A percentile compares a stretch with the other conserved stretches of the same genome.
Conservation (phyloP, 192 early-diverging fungal species). For the Backusella australiensis region DNA sequence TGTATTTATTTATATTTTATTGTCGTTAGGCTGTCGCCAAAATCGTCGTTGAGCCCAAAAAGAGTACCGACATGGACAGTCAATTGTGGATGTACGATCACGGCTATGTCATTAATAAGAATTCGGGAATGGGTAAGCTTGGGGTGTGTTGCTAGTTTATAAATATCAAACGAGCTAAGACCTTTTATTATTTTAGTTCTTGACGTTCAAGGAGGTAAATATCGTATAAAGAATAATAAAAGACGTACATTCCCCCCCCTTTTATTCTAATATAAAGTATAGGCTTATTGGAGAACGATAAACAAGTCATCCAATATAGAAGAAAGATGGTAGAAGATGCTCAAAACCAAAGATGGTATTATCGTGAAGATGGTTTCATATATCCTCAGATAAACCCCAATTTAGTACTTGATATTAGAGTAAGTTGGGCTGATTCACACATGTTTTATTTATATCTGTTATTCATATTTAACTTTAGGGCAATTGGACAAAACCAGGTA, state of each 20-base stretch:
- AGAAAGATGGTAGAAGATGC: slow-evolving; percentile 30
- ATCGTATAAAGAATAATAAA: neutral
- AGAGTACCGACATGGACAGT: slow-evolving; percentile 18
- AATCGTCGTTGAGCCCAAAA: slow-evolving; percentile 26
- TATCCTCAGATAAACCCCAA: slow-evolving; percentile 32
- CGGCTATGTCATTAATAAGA: slow-evolving; percentile 36
- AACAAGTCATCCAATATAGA: slow-evolving; percentile 33
- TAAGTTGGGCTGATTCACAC: neutral
- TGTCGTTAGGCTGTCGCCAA: slow-evolving; percentile 18
- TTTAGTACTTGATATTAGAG: slow-evolving; percentile 36
- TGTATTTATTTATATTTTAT: neutral
- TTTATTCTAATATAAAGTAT: neutral
- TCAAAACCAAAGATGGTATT: slow-evolving; percentile 36
- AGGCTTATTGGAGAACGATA: slow-evolving; percentile 23
- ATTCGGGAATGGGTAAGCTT: slow-evolving; percentile 31
- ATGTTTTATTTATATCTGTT: neutral
- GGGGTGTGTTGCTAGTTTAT: neutral
- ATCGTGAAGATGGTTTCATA: slow-evolving; percentile 34
- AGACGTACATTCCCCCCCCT: neutral
- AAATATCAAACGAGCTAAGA: neutral
- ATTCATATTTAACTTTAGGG: slow-evolving; percentile 9
- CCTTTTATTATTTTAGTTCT: slow-evolving; percentile 7
- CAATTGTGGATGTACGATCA: slow-evolving; percentile 38
- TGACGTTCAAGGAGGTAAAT: slow-evolving; percentile 30
- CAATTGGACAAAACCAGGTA: slow-evolving; percentile 32